These are phyloP conservation scores for Xylona heveae DNA, from an alignment of 495 filamentous ascomycete genomes.

Conservation along the genomic window DNA sequence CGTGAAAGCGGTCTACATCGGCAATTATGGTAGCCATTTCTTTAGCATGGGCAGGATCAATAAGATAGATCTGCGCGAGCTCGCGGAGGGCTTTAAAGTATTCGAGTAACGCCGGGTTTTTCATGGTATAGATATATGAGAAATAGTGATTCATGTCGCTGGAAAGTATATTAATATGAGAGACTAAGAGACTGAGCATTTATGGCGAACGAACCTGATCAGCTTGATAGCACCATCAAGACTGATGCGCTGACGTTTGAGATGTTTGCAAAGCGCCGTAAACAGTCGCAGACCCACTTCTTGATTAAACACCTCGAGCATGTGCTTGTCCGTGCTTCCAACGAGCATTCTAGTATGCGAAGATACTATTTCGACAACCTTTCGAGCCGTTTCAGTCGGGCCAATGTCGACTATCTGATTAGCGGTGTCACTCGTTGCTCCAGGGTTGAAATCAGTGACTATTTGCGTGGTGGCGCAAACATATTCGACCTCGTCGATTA, in stretches of 20 bases:
- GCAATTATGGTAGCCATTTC: constrained; percentile 91
- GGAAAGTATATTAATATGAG: neutral
- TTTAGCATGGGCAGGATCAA: constrained; percentile 72
- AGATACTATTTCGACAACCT: constrained; percentile 65
- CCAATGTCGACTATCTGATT: constrained; percentile 49
- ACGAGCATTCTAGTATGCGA: constrained; percentile 79
- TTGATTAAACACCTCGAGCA: constrained; percentile 96
- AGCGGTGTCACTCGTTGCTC: constrained; percentile 20
- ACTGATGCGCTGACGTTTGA: constrained; percentile 85
- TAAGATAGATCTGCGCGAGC: constrained; percentile 85
- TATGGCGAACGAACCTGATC: constrained; percentile 36
- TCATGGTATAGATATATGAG: constrained; percentile 58
- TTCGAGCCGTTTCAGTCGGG: constrained; percentile 51
- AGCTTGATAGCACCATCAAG: constrained; percentile 79
- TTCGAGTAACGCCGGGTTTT: constrained; percentile 59
- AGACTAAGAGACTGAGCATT: neutral
- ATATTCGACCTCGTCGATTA: constrained; percentile 97
- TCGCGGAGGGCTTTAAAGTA: constrained; percentile 90
- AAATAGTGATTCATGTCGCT: constrained; percentile 92
- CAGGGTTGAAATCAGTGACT: constrained; percentile 81
- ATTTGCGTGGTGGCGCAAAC: constrained; percentile 75
- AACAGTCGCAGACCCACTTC: constrained; percentile 91
- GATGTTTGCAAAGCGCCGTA: constrained; percentile 78
- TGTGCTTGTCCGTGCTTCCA: constrained; percentile 88
- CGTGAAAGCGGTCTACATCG: constrained; percentile 70